These are phyloP conservation scores for Evansstolkia leycettana DNA, from an alignment of 495 filamentous ascomycete genomes.

Conservation along the genomic window DNA sequence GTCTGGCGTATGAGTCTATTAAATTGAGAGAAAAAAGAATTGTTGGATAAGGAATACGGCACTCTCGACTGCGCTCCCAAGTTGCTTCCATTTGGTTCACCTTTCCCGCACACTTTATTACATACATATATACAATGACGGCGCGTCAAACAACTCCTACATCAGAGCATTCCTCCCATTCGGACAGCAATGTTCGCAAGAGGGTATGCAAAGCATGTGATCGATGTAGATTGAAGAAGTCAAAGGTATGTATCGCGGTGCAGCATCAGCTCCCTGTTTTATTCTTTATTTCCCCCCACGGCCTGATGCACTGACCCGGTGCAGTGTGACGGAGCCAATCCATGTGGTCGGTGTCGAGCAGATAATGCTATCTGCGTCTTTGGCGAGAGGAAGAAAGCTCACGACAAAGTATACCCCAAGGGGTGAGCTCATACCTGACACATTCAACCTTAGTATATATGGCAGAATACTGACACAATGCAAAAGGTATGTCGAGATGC, in stretches of 20 bases:
- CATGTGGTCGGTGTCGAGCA: conserved; percentile 45
- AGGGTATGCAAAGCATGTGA: conserved; percentile 54
- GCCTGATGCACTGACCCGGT: conserved; percentile 13
- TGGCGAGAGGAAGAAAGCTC: conserved; percentile 49
- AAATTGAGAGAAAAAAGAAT: too few relatives aligned
- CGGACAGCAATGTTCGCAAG: conserved; percentile 37
- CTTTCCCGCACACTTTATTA: too few relatives aligned
- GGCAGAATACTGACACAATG: too few relatives aligned
- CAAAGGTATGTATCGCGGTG: conserved; percentile 37
- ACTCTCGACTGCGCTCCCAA: too few relatives aligned
- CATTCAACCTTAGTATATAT: too few relatives aligned
- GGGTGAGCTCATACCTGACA: conserved; percentile 32
- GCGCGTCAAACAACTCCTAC: conserved; percentile 34
- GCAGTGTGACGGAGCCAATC: conserved; percentile 49
- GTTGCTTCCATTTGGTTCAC: too few relatives aligned
- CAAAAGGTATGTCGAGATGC: conserved; percentile 54
- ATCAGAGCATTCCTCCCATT: conserved; percentile 31
- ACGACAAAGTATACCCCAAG: conserved; percentile 52
- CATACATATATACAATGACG: conserved; percentile 16
- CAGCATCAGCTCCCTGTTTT: conserved; percentile 7
- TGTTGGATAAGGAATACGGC: too few relatives aligned
- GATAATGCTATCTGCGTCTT: conserved; percentile 52
- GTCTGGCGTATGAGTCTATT: too few relatives aligned
- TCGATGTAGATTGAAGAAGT: conserved; percentile 52
- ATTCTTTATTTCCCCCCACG: too few relatives aligned